These are phyloP conservation scores for Apodospora peruviana DNA, from an alignment of 495 filamentous ascomycete genomes.

Conservation along the genomic window DNA sequence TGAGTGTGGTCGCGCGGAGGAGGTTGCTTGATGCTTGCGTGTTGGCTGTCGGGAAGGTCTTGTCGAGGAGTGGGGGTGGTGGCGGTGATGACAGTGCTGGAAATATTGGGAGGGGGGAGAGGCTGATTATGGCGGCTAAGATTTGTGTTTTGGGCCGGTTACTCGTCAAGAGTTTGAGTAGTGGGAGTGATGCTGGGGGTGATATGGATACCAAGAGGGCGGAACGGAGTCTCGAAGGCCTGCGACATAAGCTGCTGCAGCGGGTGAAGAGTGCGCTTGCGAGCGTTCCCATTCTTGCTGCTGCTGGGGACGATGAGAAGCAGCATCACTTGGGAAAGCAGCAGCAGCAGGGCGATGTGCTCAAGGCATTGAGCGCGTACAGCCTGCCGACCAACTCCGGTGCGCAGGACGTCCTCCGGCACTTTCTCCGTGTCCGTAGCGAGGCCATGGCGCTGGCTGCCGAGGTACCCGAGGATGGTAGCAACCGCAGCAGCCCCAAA, in stretches of 20 bases:
- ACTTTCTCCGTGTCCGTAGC: conserved; percentile 73
- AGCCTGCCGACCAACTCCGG: conserved; percentile 78
- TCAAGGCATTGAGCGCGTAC: conserved; percentile 72
- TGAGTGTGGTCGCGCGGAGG: conserved; percentile 27
- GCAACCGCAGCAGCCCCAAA: conserved; percentile 19
- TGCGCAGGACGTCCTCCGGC: conserved; percentile 69
- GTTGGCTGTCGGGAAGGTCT: conserved; percentile 29
- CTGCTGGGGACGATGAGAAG: not conserved
- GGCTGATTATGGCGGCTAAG: conserved; percentile 67
- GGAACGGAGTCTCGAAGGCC: conserved; percentile 53
- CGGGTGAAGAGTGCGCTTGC: conserved; percentile 64
- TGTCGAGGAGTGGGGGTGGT: conserved; percentile 7
- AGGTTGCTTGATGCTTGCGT: conserved; percentile 37
- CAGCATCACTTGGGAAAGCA: too few species aligned
- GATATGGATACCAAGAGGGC: conserved; percentile 17
- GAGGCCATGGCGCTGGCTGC: conserved; percentile 59
- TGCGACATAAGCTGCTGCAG: conserved; percentile 55
- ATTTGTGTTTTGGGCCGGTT: conserved; percentile 66
- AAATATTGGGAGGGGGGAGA: conserved; percentile 39
- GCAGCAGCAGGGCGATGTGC: conserved; percentile 42
- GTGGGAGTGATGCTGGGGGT: conserved; percentile 39
- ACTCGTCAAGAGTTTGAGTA: conserved; percentile 42
- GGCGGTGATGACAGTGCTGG: not conserved
- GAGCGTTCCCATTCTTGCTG: conserved; percentile 4
- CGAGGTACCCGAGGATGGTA: conserved; percentile 32